Conservation (phyloP, 352 stramenopile species). For the Pythium folliculosum region DNA sequence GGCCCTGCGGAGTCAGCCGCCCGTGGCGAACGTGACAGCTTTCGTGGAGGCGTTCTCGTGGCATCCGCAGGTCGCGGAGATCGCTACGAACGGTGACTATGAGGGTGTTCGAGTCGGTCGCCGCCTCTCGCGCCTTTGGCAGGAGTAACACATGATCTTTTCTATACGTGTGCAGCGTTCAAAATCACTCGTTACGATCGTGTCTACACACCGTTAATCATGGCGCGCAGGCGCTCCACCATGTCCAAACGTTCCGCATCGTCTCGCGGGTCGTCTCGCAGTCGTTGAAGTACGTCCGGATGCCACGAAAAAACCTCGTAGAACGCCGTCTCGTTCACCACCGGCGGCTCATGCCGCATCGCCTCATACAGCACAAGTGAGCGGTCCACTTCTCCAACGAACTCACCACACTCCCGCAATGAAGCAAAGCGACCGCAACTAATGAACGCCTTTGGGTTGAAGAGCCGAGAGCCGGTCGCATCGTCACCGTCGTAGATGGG, state of each 20-base stretch:
- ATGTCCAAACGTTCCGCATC: neutral
- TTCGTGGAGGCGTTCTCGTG: slow-evolving; percentile 21
- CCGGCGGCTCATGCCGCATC: slow-evolving; percentile 32
- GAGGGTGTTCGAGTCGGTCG: neutral
- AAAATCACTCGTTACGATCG: too few relatives aligned
- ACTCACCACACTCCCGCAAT: slow-evolving; percentile 35
- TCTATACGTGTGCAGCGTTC: too few relatives aligned
- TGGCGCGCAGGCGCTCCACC: neutral
- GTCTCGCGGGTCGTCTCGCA: neutral
- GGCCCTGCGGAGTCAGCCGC: neutral
- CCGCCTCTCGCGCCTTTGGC: neutral
- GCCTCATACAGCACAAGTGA: slow-evolving; percentile 32
- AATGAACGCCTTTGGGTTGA: slow-evolving; percentile 52
- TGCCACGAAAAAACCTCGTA: slow-evolving; percentile 46
- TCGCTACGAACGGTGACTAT: neutral
- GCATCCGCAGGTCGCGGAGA: slow-evolving; percentile 21
- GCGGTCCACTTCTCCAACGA: slow-evolving; percentile 36
- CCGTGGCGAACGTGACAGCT: slow-evolving; percentile 1
- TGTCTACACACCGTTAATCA: neutral
- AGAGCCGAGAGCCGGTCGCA: slow-evolving; percentile 34
- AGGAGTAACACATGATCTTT: neutral
- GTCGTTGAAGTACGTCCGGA: slow-evolving; percentile 23
- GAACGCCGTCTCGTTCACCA: slow-evolving; percentile 38
- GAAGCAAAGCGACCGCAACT: slow-evolving; percentile 39
- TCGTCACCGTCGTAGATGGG: slow-evolving; percentile 55